These are phyloP conservation scores for Parathielavia appendiculata DNA, from an alignment of 495 filamentous ascomycete genomes.

Conservation along the genomic window DNA sequence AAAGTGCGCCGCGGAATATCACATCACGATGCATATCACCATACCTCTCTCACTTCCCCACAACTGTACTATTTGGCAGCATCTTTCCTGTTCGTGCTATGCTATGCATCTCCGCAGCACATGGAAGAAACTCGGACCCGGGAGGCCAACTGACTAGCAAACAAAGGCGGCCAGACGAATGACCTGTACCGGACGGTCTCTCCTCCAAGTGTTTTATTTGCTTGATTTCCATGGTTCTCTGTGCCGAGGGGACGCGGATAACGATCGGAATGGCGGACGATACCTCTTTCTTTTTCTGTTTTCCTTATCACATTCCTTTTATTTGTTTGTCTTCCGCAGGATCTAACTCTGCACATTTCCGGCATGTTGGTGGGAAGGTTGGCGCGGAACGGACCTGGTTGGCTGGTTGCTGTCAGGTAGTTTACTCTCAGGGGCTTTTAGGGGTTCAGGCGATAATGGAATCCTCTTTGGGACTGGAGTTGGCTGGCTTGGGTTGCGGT, in stretches of 20 bases:
- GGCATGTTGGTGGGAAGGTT: neutral
- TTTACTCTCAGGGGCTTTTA: neutral
- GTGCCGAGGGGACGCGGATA: neutral
- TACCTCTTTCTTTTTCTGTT: neutral
- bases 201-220: conserved; percentile 4
- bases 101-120: neutral
- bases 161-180: neutral
- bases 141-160: neutral
- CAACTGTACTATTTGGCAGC: neutral
- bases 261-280: neutral
- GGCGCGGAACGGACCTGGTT: neutral
- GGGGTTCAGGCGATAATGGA: conserved; percentile 5
- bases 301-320: neutral
- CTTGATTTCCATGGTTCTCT: neutral
- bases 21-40: neutral
- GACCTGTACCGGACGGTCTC: neutral
- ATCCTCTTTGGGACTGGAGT: neutral
- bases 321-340: neutral
- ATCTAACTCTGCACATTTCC: neutral
- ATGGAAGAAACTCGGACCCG: neutral
- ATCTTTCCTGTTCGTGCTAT: too few species aligned
- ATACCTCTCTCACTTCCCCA: neutral
- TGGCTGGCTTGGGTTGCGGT: neutral
- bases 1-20: neutral
- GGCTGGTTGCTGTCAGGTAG: neutral